These are phyloP conservation scores for Fusarium falciforme DNA, from an alignment of 2,329 filamentous ascomycete genomes.

Conservation along the genomic window DNA sequence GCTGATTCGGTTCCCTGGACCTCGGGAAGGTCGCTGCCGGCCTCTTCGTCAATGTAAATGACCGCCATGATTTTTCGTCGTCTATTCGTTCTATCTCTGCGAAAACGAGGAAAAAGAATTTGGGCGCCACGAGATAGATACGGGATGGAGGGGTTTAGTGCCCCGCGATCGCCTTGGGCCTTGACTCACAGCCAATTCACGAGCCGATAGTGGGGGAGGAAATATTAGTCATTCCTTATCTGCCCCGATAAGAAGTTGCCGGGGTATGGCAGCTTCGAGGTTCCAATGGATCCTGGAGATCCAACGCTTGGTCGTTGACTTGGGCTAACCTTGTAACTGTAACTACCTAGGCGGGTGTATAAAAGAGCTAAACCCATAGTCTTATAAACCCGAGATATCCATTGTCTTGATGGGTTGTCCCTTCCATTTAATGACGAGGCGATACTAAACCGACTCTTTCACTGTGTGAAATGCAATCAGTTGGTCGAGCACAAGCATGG, in stretches of 20 bases:
- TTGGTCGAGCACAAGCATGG: not conserved
- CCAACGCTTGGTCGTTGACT: not conserved
- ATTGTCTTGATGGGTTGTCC: not conserved
- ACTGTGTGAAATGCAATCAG: not conserved
- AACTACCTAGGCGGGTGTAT: not conserved
- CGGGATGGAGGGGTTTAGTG: slow-evolving; percentile 29
- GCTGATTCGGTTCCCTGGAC: slow-evolving; percentile 76
- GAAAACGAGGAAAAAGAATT: slow-evolving; percentile 14
- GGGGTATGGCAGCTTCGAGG: not conserved
- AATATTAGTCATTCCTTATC: slow-evolving; percentile 33
- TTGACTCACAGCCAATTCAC: slow-evolving; percentile 28
- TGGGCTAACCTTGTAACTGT: not conserved
- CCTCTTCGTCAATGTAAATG: slow-evolving; percentile 76
- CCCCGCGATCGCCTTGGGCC: slow-evolving; percentile 29
- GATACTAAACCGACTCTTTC: not conserved
- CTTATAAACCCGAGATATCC: not conserved
- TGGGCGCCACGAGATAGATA: slow-evolving; percentile 4
- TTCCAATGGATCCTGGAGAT: not conserved
- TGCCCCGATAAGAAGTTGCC: slow-evolving; percentile 1
- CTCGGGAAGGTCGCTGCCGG: slow-evolving; percentile 76
- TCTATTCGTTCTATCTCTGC: slow-evolving; percentile 19
- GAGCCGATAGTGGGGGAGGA: slow-evolving; percentile 34
- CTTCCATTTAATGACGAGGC: not conserved
- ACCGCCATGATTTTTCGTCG: slow-evolving; percentile 46
- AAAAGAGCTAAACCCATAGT: not conserved